phyloP scores from a whole-genome alignment of 805 yeast genomes.

The Pichia californica region DNA sequence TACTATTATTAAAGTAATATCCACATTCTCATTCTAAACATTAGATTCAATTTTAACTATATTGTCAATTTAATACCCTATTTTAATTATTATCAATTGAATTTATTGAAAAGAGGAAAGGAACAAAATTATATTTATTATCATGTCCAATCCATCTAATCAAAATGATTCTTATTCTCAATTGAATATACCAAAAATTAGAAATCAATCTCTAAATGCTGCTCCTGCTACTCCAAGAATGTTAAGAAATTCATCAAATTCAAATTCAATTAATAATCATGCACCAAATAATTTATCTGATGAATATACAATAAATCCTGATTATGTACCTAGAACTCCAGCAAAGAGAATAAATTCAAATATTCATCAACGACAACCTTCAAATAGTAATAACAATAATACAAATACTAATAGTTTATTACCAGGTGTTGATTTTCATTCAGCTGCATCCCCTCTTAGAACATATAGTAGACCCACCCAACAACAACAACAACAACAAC shows the following conservation, averaged over 20 bases:
- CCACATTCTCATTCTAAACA: too few species aligned
- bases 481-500: conserved; percentile 1
- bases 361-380: conserved; percentile 13
- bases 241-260: conserved; percentile 42
- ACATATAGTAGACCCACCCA: conserved; percentile 5
- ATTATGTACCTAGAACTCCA: conserved; percentile 15
- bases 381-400: conserved; percentile 11
- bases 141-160: not conserved
- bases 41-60: too few species aligned
- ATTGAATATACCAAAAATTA: conserved; percentile 10
- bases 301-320: conserved; percentile 20
- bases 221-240: conserved; percentile 66
- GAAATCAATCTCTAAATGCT: conserved; percentile 25
- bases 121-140: too few species aligned
- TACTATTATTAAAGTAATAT: too few species aligned
- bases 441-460: conserved; percentile 8
- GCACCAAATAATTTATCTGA: conserved; percentile 14
- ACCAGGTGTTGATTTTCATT: conserved; percentile 24
- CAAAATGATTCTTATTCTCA: not conserved
- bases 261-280: conserved; percentile 7
- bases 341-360: conserved; percentile 15
- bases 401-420: conserved; percentile 10
- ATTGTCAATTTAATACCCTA: too few species aligned
- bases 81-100: too few species aligned
- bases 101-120: too few species aligned